Evolutionary conservation across 2,329 filamentous ascomycete genomes (phyloP), one percentile per base, ranked within the genome.

Genomic region (Phaeosphaeria sp.): DNA sequence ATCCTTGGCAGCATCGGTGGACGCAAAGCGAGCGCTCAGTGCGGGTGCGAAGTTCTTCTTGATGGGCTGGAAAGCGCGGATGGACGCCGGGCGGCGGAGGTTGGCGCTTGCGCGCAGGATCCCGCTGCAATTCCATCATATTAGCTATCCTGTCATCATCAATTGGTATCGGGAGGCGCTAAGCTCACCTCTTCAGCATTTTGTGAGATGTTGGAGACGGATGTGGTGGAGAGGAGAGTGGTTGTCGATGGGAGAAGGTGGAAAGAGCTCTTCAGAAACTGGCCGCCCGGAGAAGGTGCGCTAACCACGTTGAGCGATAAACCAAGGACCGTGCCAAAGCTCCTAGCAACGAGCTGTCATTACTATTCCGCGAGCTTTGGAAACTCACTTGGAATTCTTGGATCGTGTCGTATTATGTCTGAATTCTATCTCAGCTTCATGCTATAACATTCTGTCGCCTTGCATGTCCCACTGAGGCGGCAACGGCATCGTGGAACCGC

Each of bases 101-200:
- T 83, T 81, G 79, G 84, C 84, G 81, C 85, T 84, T 77, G 84
- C 83, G 82, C 86, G 83, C 82, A 86, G 84, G 80, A 89, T 81
- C 81, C 86, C 87, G 84, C 87, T 89, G 74, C n/a, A 51, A 65
- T 68, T 61, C 64, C 67, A 72, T 78, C 76, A 75, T 74, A 76
- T 77, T 74, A 79, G 76, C 68, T 56, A 62, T 59, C 54, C 54
- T 60, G 58, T 65, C 64, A 74, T 74, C 69, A 68, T 74, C 77
- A 78, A 78, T 79, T 76, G 75, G 60, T 33, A 62, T 69, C 58
- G 56, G 18, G 21, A 52, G 50, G 59, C 53, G 53, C 52, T 46
- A 55, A 55, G 72, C 82, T 74, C 79, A 87, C 85, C 84, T 86
- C 83, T 86, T 87, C 80, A 86, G 83, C 85, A 87, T 87, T 79